phyloP scores from a whole-genome alignment of 2,329 filamentous ascomycete genomes.

The Penicillium sp. region DNA sequence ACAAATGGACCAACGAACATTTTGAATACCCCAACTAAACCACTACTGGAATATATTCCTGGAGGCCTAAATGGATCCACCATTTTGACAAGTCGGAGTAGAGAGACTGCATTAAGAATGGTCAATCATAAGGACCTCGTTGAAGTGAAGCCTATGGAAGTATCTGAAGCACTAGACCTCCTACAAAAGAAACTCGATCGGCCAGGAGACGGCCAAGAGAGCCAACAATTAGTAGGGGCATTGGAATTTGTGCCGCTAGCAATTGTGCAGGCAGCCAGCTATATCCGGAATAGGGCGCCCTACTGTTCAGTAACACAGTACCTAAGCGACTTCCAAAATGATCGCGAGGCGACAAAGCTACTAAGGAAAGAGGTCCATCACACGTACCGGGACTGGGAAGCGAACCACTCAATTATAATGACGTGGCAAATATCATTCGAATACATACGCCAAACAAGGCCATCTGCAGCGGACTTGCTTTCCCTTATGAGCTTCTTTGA shows the following conservation, averaged over 20 bases:
- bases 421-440: slow-evolving; percentile 38
- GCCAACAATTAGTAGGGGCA: background rate
- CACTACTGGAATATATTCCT: background rate
- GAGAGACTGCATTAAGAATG: background rate
- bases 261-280: slow-evolving; percentile 30
- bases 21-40: too few relatives aligned
- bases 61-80: background rate
- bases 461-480: background rate
- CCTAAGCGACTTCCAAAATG: slow-evolving; percentile 31
- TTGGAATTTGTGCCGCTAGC: slow-evolving; percentile 32
- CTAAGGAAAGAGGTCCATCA: slow-evolving; percentile 27
- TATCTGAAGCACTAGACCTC: background rate
- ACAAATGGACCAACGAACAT: too few relatives aligned
- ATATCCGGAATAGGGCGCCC: slow-evolving; percentile 19
- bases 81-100: background rate
- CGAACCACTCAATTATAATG: slow-evolving; percentile 23
- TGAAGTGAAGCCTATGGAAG: background rate
- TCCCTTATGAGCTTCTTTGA: slow-evolving; percentile 26
- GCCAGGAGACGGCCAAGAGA: background rate
- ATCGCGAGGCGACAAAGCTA: slow-evolving; percentile 25
- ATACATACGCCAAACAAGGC: slow-evolving; percentile 19
- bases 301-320: slow-evolving; percentile 3
- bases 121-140: background rate
- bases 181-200: background rate
- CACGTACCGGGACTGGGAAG: slow-evolving; percentile 17